Base-by-base conservation (phyloP, 31 red algal species). In the Bonnemaisonia californica region DNA sequence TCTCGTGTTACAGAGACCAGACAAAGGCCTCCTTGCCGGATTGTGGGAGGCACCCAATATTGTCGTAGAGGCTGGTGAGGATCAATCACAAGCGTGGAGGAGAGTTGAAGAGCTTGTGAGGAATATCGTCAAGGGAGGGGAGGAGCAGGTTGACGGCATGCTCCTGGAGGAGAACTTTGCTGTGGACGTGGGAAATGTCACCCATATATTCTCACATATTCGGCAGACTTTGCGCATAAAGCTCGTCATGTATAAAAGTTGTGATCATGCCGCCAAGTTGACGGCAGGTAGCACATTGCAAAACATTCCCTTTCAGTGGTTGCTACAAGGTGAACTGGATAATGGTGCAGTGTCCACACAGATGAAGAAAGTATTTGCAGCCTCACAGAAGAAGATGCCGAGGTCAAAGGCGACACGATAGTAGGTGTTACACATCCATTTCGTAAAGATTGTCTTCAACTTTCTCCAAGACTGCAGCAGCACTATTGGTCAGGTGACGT, bases 181-280 rank as follows among this genome's bases (percentile, higher is more conserved):
- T 30, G 32, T 81, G 19, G 51, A 80, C 5, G 73, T 74, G 21
- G 87, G 88, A 13, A 48, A 32, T 41, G 67, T 95, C 18, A 91
- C 36, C 18, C 96, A 98, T 77, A 56, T 98, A 41, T 98, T 98
- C 70, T 90, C 92, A 3, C 96, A 98, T 61, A 98, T 98, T 54
- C 59, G 83, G 62, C 96, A 98, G 76, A 84, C 26, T 3, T 54
- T 98, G 23, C 9, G 54, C 13, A 83, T 98, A 34, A 78, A 82
- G 8, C 54, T 65, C 33, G 41, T 86, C 27, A 18, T 57, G 24
- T 48, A 92, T 2, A 11, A 63, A 12, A 54, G 34, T 18, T 2
- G 2, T 12, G 38, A 33, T 41, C 13, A 28, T 28, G 3, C n/a
- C 18, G 1, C 29, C 18, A 5, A 36, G 68, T 21, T 71, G 48